Evolutionary conservation across 441 rosid genomes (phyloP).

Genomic region (Eruca vesicaria): DNA sequence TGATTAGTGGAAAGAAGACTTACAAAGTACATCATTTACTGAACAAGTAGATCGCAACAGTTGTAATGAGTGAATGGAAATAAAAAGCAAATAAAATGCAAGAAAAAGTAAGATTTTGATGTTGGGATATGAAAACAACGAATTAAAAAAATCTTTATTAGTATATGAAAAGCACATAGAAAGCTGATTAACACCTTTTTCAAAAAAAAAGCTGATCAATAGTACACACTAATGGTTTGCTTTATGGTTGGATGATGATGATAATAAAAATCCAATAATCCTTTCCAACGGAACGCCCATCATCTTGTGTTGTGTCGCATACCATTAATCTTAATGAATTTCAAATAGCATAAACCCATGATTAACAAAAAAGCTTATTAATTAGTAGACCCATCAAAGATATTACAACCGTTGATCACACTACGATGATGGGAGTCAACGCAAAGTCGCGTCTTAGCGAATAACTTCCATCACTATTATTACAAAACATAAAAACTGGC

Average conservation of each 20-base stretch:
- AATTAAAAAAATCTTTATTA: neutral
- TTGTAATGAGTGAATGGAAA: neutral
- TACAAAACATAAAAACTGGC: slow-evolving; percentile 8
- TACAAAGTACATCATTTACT: neutral
- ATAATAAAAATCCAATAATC: neutral
- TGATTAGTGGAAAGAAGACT: neutral
- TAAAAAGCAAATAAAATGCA: neutral
- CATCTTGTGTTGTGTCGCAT: neutral
- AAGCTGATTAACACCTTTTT: neutral
- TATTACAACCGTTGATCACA: slow-evolving; percentile 13
- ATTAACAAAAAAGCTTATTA: neutral
- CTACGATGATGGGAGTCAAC: slow-evolving; percentile 3
- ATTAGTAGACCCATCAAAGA: neutral
- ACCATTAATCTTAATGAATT: neutral
- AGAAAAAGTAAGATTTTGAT: neutral
- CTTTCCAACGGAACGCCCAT: slow-evolving; percentile 6
- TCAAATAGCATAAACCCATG: neutral
- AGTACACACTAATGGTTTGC: neutral
- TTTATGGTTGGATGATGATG: neutral
- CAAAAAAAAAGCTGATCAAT: neutral
- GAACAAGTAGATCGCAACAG: neutral
- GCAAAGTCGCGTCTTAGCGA: slow-evolving; percentile 13
- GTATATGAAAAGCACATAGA: too few relatives aligned
- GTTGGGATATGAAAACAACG: neutral
- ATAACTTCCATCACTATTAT: slow-evolving; percentile 1